Evolutionary conservation across 331 rosid genomes (phyloP), one percentile per base, ranked within the genome.

Genomic region (Rosa hybrid): DNA sequence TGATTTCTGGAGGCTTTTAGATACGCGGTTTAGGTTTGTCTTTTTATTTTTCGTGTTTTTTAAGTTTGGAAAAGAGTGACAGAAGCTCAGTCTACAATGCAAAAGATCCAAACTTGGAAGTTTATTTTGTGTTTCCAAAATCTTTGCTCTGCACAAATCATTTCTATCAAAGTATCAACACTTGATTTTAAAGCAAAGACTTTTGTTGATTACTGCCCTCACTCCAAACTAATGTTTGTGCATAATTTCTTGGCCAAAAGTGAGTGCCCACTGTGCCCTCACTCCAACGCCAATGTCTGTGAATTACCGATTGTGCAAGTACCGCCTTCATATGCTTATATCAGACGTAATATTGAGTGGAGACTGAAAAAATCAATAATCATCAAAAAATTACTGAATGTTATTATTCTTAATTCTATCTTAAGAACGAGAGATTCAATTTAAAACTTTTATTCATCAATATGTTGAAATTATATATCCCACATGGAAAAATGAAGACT

Each of bases 51-150:
- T 62, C 16, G 38, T 11, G 11, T 62, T 62, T 25, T 83, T 69
- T 46, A 23, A 59, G 39, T 77, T 34, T 63, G 16, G 72, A 72
- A 79, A 78, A 39, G 53, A 82, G 83, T 63, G 84, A 59, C 80
- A 68, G 80, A 77, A 81, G 80, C 80, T 81, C 83, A 67, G 77
- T 77, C 68, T 25, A 56, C 72, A 74, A 80, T 68, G 76, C 59
- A 54, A 6, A 74, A 71, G 65, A 74, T 75, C 57, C 83, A 38
- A 42, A 73, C 71, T 56, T 64, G 45, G 53, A 71, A 83, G 45
- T 68, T 73, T 60, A 27, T 38, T 75, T 84, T 81, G 44, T 42
- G 50, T 48, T 71, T 30, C 25, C 77, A 48, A 75, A 21, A 56
- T 30, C 69, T 27, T 67, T 67, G 69, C n/a, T 27, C 12, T 63